Evolutionary conservation across 208 protist genomes (phyloP), one percentile per base, ranked within the genome.

Genomic region (Wallacemonas sp.): DNA sequence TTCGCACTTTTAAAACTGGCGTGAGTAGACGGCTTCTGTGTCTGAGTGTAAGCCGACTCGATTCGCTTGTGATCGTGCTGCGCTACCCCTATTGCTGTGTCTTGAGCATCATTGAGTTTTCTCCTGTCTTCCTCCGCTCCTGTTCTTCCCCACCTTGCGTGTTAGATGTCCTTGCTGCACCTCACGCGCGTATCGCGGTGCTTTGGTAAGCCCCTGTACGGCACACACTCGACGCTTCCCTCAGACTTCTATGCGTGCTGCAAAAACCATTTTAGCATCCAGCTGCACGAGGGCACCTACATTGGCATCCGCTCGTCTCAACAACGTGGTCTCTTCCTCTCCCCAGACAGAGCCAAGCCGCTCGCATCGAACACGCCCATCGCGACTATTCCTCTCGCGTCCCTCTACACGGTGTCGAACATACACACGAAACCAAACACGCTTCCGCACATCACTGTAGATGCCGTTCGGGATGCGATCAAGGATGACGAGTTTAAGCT

Each of bases 281-380:
- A 53, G 12, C 55, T 93, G 11, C 85, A 96, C 65, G 66, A 88
- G 47, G 72, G 82, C 9, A 88, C 80, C 11, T 96, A 86, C 70
- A 90, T 96, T 55, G 90, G 90, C 47, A 75, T 88, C 15, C 85
- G 90, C 22, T 81, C 79, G 0, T 96, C 90, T 17, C 90, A 96
- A 67, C 73, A 86, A 34, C 79, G 90, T 34, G 90, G 90, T 24
- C 73, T 96, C 14, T 96, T 96, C 58, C 72, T 94, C 21, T 33
- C 51, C 0, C 46, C 24, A 22, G 45, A 49, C 17, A 66, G 69
- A 24, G 38, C 26, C 6, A 34, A 59, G 28, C 74, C 79, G 4
- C 47, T 93, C 24, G 64, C 72, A n/a, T 68, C 89, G n/a, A 96
- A 96, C 74, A 60, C 45, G 47, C 79, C 84, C 6, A 78, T 96